These are phyloP conservation scores for Ehretia macrophylla DNA, from an alignment of 257 asterid genomes.

Conservation along the genomic window DNA sequence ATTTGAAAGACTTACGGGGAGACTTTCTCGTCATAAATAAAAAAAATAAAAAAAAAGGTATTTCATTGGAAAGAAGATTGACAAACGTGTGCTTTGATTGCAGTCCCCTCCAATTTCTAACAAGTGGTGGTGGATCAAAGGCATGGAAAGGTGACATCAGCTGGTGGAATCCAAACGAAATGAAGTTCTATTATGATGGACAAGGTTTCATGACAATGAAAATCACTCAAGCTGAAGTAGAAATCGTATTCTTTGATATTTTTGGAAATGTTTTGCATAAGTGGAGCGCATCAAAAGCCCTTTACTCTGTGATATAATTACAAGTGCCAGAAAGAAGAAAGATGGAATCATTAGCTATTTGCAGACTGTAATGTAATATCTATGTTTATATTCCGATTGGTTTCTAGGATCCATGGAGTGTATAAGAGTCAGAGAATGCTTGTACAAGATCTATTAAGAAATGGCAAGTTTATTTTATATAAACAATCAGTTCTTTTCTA, in stretches of 20 bases:
- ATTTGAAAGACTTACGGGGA: no score
- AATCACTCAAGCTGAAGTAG: slow-evolving; percentile 16
- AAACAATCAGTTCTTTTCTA: no score
- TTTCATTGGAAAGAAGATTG: not conserved
- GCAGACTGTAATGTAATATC: no score
- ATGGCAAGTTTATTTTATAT: no score
- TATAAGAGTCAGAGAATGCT: no score
- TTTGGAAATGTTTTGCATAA: slow-evolving; percentile 19
- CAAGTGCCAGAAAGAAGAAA: no score
- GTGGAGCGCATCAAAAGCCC: slow-evolving; percentile 16
- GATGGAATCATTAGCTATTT: no score
- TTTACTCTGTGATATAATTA: not conserved
- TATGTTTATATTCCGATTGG: no score
- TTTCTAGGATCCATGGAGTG: no score
- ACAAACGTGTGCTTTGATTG: not conserved
- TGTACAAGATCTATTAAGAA: no score
- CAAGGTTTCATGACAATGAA: slow-evolving; percentile 65
- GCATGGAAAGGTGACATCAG: slow-evolving; percentile 56
- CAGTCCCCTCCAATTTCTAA: slow-evolving; percentile 47
- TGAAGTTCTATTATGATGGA: slow-evolving; percentile 62
- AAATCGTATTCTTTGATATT: slow-evolving; percentile 18
- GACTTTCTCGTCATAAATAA: no score
- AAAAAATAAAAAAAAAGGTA: no score
- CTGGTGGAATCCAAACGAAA: slow-evolving; percentile 5
- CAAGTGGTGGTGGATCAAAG: slow-evolving; percentile 88